A percentile compares a stretch with the other conserved stretches of the same genome.
Conservation (phyloP, 805 yeast genomes). For the Candida glaebosa region DNA sequence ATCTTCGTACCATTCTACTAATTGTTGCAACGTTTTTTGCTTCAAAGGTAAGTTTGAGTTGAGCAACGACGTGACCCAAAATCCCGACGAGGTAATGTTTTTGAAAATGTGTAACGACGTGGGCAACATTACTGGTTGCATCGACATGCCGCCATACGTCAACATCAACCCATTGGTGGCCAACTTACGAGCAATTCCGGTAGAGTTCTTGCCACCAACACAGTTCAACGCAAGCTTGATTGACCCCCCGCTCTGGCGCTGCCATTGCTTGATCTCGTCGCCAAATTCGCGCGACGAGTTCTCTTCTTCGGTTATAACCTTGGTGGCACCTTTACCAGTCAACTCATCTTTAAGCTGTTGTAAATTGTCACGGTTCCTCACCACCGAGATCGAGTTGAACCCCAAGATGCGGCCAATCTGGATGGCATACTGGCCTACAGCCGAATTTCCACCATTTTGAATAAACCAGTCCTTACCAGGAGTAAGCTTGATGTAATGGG, state of each 20-base stretch:
- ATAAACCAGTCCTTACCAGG: slow-evolving; percentile 82
- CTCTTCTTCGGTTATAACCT: slow-evolving; percentile 87
- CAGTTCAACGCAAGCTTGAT: slow-evolving; percentile 84
- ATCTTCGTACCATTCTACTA: slow-evolving; percentile 41
- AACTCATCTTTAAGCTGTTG: slow-evolving; percentile 56
- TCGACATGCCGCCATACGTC: slow-evolving; percentile 97
- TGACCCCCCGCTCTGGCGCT: slow-evolving; percentile 44
- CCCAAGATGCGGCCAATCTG: slow-evolving; percentile 83
- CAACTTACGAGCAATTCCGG: slow-evolving; percentile 81
- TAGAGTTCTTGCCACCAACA: slow-evolving; percentile 85
- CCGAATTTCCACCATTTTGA: slow-evolving; percentile 95
- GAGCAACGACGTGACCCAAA: slow-evolving; percentile 75
- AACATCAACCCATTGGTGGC: slow-evolving; percentile 71
- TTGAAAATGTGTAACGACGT: slow-evolving; percentile 88
- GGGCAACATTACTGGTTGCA: slow-evolving; percentile 90
- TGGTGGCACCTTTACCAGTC: slow-evolving; percentile 70
- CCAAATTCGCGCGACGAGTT: slow-evolving; percentile 67
- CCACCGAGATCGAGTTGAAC: slow-evolving; percentile 78
- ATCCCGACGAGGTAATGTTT: slow-evolving; percentile 80
- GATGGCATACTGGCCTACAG: slow-evolving; percentile 87
- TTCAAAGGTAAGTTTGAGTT: slow-evolving; percentile 35
- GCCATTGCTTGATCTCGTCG: slow-evolving; percentile 53
- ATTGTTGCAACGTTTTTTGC: slow-evolving; percentile 30
- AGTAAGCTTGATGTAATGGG: slow-evolving; percentile 56
- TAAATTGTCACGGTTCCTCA: slow-evolving; percentile 80